A percentile compares a stretch with the other conserved stretches of the same genome.
Evolutionary conservation across 139 green algal genomes (phyloP).

Genomic region (Chlorokybus atmophyticus): DNA sequence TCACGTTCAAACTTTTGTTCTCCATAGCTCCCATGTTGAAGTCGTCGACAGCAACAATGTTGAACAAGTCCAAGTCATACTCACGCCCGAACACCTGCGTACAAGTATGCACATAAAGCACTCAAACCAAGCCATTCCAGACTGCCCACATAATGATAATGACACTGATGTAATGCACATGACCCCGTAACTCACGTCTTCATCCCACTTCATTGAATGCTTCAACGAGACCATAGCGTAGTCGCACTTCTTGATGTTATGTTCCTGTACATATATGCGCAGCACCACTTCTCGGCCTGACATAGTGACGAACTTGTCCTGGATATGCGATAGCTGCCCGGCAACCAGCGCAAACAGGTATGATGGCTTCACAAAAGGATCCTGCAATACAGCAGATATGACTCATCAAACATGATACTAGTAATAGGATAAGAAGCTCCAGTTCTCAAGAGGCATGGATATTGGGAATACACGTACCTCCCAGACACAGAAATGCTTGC

Average conservation of each 20-base stretch:
- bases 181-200: too few relatives aligned
- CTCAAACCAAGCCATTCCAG: conserved; percentile 11
- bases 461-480: too few relatives aligned
- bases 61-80: conserved; percentile 98
- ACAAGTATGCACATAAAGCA: too few relatives aligned
- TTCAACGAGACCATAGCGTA: conserved; percentile 86
- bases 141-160: conserved; percentile 18
- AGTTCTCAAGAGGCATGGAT: too few relatives aligned
- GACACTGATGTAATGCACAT: too few relatives aligned
- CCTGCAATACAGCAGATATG: conserved; percentile 69
- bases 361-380: conserved; percentile 91
- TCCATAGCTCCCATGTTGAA: conserved; percentile 68
- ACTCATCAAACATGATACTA: too few relatives aligned
- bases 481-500: too few relatives aligned
- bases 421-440: too few relatives aligned
- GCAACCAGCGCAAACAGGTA: conserved; percentile 99
- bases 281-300: conserved; percentile 64
- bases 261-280: conserved; percentile 62
- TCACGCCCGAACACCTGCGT: conserved; percentile 64
- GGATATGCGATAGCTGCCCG: conserved; percentile 57
- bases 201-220: conserved; percentile 83
- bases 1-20: conserved; percentile 94
- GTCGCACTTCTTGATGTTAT: conserved; percentile 57
- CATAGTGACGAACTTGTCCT: conserved; percentile 71
- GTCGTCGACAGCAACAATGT: conserved; percentile 58